A percentile compares a stretch with the other conserved stretches of the same genome.
phyloP scores from a whole-genome alignment of 148 eudicot genomes.

The Amaranthus hypochondriacus region DNA sequence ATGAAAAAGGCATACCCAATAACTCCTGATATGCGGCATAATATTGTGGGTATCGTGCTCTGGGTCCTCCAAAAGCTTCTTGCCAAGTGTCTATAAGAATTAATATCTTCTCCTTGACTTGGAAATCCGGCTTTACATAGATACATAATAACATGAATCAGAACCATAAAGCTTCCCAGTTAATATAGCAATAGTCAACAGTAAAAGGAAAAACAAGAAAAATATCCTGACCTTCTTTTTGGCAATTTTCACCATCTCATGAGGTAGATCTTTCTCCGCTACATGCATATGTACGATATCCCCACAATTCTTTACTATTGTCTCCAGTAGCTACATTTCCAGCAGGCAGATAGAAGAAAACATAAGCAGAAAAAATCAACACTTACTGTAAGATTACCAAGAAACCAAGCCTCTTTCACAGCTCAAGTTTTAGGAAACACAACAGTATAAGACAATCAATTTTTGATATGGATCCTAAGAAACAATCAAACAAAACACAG shows the following conservation, averaged over 20 bases:
- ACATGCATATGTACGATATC: conserved; percentile 95
- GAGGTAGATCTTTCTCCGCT: conserved; percentile 86
- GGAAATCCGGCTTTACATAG: conserved; percentile 60
- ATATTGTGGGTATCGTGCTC: conserved; percentile 90
- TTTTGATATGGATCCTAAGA: background rate
- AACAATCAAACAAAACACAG: background rate
- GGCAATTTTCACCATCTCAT: conserved; percentile 82
- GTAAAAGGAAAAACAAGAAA: background rate
- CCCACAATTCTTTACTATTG: conserved; percentile 88
- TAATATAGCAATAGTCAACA: conserved; percentile 8
- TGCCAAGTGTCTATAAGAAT: conserved; percentile 96
- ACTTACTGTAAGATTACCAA: background rate
- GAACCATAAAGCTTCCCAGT: background rate
- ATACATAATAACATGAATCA: conserved; percentile 4
- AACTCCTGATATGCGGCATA: conserved; percentile 93
- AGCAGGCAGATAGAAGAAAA: conserved; percentile 20
- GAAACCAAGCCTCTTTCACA: conserved; percentile 10
- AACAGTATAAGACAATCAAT: background rate
- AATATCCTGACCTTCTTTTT: conserved; percentile 65
- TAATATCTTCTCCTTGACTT: conserved; percentile 93
- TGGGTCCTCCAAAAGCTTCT: conserved; percentile 98
- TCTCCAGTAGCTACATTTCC: conserved; percentile 68
- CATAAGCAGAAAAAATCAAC: background rate
- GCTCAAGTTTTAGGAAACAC: background rate
- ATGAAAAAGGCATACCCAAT: conserved; percentile 49